These are phyloP conservation scores for Sphaerobolus stellatus DNA, from an alignment of 1,284 basidiomycete genomes.

Conservation along the genomic window DNA sequence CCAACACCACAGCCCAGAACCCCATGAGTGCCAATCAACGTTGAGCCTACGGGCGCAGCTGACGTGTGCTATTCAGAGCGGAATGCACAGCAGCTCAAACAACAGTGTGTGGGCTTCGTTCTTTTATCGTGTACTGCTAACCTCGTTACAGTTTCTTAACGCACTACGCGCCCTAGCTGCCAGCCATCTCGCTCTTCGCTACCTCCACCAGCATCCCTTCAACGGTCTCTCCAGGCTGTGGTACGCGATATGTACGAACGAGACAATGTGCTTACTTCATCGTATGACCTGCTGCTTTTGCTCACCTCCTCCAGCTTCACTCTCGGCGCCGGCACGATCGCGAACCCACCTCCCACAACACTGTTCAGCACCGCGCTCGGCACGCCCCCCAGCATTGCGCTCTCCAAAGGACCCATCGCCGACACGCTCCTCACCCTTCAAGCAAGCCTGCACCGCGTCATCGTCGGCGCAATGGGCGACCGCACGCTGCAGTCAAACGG, in stretches of 20 bases:
- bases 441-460: conserved; percentile 4
- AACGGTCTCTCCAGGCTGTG: background rate
- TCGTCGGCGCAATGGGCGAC: conserved; percentile 1
- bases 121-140: no score
- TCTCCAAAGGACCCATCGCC: background rate
- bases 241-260: conserved; percentile 11
- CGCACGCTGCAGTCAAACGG: background rate
- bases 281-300: background rate
- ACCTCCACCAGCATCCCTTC: no score
- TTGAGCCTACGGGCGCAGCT: no score
- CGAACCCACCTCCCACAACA: background rate
- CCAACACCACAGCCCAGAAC: no score
- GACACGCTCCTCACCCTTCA: conserved; percentile 7
- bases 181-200: no score
- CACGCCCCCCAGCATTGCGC: background rate
- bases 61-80: no score
- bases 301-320: conserved; percentile 2
- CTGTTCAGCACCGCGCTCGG: background rate
- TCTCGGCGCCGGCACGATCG: conserved; percentile 3
- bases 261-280: conserved; percentile 9
- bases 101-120: no score
- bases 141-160: no score
- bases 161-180: no score
- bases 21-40: no score
- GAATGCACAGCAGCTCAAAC: no score